Evolutionary conservation across 2,329 filamentous ascomycete genomes (phyloP).

Genomic region (Daldinia sp.): DNA sequence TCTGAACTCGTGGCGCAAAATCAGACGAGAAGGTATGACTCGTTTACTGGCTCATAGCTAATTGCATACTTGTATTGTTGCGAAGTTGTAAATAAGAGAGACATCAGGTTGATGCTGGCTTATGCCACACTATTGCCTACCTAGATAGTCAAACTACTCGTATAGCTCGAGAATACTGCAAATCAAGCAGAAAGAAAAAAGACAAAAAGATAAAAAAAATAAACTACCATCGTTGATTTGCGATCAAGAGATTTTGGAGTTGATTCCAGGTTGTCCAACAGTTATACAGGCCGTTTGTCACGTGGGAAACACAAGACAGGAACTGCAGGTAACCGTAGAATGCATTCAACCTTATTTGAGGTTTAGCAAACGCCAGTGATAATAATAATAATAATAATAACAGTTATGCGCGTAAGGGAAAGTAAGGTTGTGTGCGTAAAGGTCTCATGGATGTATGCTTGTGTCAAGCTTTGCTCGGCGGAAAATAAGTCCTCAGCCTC

Average conservation of each 20-base stretch:
- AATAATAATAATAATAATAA: slow-evolving; percentile 13
- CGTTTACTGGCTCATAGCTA: too few species aligned
- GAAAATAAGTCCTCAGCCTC: slow-evolving; percentile 5
- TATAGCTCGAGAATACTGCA: neutral
- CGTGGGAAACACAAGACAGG: slow-evolving; percentile 55
- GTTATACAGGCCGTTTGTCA: slow-evolving; percentile 52
- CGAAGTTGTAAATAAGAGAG: slow-evolving; percentile 17
- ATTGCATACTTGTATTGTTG: slow-evolving; percentile 3
- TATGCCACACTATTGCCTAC: neutral
- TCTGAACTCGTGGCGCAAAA: neutral
- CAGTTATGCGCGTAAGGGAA: slow-evolving; percentile 10
- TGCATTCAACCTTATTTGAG: slow-evolving; percentile 55
- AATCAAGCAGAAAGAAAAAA: neutral
- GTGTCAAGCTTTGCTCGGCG: slow-evolving; percentile 33
- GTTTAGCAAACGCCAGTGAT: slow-evolving; percentile 53
- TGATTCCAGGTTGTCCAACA: slow-evolving; percentile 37
- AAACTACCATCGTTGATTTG: slow-evolving; percentile 19
- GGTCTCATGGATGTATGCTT: slow-evolving; percentile 1
- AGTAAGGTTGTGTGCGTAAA: neutral
- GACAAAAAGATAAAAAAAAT: slow-evolving; percentile 9
- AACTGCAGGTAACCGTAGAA: slow-evolving; percentile 55
- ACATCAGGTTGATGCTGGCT: neutral
- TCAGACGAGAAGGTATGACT: neutral
- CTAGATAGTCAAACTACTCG: neutral
- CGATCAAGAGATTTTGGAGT: slow-evolving; percentile 35